Conservation (phyloP, 768 basidiomycete genomes). For the Leccinum subtestaceum region DNA sequence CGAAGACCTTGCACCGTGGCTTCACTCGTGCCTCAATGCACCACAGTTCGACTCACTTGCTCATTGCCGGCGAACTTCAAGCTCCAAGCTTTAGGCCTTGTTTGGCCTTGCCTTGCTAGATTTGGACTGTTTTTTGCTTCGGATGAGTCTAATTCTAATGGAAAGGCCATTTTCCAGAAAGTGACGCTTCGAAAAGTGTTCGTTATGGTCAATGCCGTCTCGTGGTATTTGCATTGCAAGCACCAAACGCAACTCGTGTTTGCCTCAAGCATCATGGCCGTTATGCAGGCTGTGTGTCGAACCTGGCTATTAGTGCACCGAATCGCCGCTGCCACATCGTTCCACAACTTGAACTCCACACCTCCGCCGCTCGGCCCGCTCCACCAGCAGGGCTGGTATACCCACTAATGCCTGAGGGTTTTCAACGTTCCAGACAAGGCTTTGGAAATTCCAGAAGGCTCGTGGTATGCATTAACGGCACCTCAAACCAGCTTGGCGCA, state of each 20-base stretch:
- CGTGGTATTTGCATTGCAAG: constrained; percentile 3
- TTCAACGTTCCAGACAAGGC: constrained; percentile 1
- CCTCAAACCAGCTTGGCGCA: constrained; percentile 38
- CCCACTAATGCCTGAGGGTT: constrained; percentile 6
- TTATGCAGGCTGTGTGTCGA: background rate
- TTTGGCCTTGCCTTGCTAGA: too few species aligned
- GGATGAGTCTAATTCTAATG: too few species aligned
- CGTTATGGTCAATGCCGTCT: background rate
- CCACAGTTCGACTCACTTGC: too few species aligned
- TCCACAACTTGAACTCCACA: background rate
- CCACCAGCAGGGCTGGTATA: background rate
- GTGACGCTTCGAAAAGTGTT: too few species aligned
- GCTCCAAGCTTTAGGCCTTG: too few species aligned
- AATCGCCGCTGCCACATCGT: background rate
- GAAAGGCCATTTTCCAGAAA: too few species aligned
- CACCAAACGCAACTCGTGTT: constrained; percentile 10
- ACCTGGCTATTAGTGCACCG: background rate
- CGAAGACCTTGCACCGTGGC: too few species aligned
- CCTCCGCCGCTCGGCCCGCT: background rate
- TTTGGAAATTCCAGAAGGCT: constrained; percentile 16
- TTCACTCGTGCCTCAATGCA: too few species aligned
- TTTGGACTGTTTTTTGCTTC: too few species aligned
- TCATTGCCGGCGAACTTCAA: too few species aligned
- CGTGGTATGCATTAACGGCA: constrained; percentile 40
- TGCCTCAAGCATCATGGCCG: background rate